Percentiles rank a stretch among this genome's conserved stretches.
Conservation (phyloP, 768 basidiomycete genomes). For the Suillus alpinus region DNA sequence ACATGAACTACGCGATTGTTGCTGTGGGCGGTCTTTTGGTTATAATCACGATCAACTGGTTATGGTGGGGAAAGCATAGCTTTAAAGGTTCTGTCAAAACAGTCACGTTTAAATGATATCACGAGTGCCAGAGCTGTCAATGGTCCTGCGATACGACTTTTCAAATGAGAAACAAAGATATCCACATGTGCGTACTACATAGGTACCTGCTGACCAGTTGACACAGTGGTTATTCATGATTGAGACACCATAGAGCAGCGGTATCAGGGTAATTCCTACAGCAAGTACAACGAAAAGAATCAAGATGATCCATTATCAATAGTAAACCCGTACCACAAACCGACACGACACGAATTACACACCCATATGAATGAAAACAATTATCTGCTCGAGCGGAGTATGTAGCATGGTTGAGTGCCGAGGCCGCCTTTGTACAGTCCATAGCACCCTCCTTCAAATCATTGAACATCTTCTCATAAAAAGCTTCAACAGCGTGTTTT, state of each 20-base stretch:
- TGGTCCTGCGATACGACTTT: background rate
- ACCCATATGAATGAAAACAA: too few relatives aligned
- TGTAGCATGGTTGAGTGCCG: too few relatives aligned
- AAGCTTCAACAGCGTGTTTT: background rate
- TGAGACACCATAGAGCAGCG: too few relatives aligned
- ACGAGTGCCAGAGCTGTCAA: background rate
- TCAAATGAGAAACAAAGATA: background rate
- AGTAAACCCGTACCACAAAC: too few relatives aligned
- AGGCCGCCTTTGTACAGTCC: too few relatives aligned
- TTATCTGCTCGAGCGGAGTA: too few relatives aligned
- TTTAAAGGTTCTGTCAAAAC: constrained; percentile 50
- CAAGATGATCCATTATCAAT: too few relatives aligned
- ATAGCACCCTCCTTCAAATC: background rate
- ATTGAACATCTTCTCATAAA: background rate
- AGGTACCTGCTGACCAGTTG: background rate
- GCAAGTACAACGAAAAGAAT: too few relatives aligned
- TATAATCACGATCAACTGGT: constrained; percentile 46
- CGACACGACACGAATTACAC: too few relatives aligned
- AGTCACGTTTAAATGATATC: background rate
- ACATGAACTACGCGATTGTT: constrained; percentile 61
- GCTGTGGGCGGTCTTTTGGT: constrained; percentile 48
- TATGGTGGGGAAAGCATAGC: constrained; percentile 42
- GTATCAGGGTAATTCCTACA: too few relatives aligned
- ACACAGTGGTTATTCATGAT: background rate
- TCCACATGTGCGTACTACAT: background rate